These are phyloP conservation scores for Lactifluus volemus DNA, from an alignment of 768 basidiomycete genomes.

Conservation along the genomic window DNA sequence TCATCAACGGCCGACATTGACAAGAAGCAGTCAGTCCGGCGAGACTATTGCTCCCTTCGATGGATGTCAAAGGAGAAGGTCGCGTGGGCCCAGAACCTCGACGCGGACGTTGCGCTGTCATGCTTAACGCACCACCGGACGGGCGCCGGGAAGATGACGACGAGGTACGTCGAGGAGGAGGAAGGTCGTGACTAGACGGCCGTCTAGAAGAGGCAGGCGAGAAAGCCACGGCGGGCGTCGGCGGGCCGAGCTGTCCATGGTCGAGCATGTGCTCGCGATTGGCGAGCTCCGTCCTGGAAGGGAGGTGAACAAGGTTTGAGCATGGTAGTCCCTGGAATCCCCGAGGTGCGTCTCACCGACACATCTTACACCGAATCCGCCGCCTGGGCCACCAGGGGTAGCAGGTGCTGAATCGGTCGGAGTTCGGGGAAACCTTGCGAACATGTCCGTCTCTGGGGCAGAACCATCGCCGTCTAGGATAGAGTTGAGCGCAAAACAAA, in stretches of 20 bases:
- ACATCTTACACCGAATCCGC: constrained; percentile 88
- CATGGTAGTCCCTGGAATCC: not conserved
- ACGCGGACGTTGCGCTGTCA: constrained; percentile 7
- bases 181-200: constrained; percentile 21
- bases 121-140: constrained; percentile 8
- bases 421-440: constrained; percentile 62
- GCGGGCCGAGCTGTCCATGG: constrained; percentile 69
- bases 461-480: constrained; percentile 66
- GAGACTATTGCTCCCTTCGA: constrained; percentile 10
- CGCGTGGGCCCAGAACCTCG: constrained; percentile 12
- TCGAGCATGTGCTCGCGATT: constrained; percentile 91
- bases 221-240: constrained; percentile 42
- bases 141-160: constrained; percentile 16
- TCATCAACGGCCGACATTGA: constrained; percentile 27
- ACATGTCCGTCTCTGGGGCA: constrained; percentile 56
- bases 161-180: constrained; percentile 9
- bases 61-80: constrained; percentile 2
- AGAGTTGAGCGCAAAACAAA: constrained; percentile 9
- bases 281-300: constrained; percentile 66
- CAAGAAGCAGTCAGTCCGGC: constrained; percentile 9
- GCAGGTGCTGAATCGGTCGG: constrained; percentile 52
- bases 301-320: not conserved
- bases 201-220: constrained; percentile 44
- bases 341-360: constrained; percentile 44
- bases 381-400: constrained; percentile 50